A percentile compares a stretch with the other conserved stretches of the same genome.
phyloP scores from a whole-genome alignment of 345 rosid species.

The Rubroshorea leprosula region DNA sequence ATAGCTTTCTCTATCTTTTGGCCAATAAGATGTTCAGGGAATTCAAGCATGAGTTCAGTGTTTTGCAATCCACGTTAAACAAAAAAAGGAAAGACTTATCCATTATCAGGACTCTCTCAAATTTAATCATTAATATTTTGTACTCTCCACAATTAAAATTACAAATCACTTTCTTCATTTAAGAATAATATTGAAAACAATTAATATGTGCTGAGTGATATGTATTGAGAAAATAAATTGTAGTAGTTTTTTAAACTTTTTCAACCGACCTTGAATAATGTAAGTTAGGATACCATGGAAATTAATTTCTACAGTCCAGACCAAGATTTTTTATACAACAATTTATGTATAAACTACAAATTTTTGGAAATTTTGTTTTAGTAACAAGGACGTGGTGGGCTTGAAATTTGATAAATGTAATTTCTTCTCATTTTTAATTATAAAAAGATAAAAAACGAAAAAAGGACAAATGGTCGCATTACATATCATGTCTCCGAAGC shows the following conservation, averaged over 20 bases:
- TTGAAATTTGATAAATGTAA: too few species aligned
- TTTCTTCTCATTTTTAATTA: too few species aligned
- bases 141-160: too few species aligned
- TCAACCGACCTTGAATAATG: constrained; percentile 7
- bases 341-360: background rate
- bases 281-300: background rate
- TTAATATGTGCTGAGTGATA: constrained; percentile 2
- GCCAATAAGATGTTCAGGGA: background rate
- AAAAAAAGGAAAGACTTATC: background rate
- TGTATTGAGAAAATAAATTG: background rate
- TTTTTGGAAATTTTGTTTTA: background rate
- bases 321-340: constrained; percentile 8
- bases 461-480: background rate
- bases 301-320: constrained; percentile 5
- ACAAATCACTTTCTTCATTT: too few species aligned
- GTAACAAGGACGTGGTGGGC: too few species aligned
- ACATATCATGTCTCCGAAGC: background rate
- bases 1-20: background rate
- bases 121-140: too few species aligned
- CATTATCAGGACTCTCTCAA: too few species aligned
- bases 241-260: too few species aligned
- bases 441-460: too few species aligned
- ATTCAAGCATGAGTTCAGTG: too few species aligned
- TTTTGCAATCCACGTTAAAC: too few species aligned
- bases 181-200: too few species aligned